Base-by-base conservation (phyloP, 257 asterid species). In the Lavandula angustifolia region DNA sequence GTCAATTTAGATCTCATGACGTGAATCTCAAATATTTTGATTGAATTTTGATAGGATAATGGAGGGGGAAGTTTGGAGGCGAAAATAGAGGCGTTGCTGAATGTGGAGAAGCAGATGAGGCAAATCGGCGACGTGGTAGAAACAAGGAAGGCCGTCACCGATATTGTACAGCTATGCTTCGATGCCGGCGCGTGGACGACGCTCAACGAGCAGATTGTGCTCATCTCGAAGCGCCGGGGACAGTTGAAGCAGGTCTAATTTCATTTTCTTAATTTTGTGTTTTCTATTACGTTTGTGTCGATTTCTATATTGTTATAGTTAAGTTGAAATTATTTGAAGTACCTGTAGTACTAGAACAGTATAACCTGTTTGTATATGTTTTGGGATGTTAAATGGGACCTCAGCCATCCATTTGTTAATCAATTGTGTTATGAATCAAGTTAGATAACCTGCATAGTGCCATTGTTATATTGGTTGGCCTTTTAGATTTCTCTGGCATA, bases 61-160 rank as follows among this genome's bases (percentile, higher is more conserved):
- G 96, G 85, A 64, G 92, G 78, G 18, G 76, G 76, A 40, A 71
- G 76, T 76, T 67, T 94, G 92, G 95, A 84, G 68, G 85, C 83
- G 35, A 78, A 84, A 72, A 87, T 92, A 9, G 99, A 85, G 71
- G 66, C 80, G 72, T 55, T 89, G 62, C 80, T 89, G 72, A 94
- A 87, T 58, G 95, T 85, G 62, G 99, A 94, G 94, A 94, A 94
- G 81, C 96, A 91, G 82, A 86, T 82, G 95, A 76, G 99, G 62
- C 97, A 87, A 66, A 76, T 73, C 32, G 96, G 97, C 13, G 96
- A 94, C 51, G 97, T 94, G 18, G 90, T 83, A 14, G 97, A 83
- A 32, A 94, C 92, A 18, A 78, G 90, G 4, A 86, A 86, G 80
- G 94, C 99, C 9, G 99, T 72, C 56, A 89, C 83, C 0, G 97